phyloP scores from a whole-genome alignment of 2,329 filamentous ascomycete genomes.

The Lecanicillium sp. region DNA sequence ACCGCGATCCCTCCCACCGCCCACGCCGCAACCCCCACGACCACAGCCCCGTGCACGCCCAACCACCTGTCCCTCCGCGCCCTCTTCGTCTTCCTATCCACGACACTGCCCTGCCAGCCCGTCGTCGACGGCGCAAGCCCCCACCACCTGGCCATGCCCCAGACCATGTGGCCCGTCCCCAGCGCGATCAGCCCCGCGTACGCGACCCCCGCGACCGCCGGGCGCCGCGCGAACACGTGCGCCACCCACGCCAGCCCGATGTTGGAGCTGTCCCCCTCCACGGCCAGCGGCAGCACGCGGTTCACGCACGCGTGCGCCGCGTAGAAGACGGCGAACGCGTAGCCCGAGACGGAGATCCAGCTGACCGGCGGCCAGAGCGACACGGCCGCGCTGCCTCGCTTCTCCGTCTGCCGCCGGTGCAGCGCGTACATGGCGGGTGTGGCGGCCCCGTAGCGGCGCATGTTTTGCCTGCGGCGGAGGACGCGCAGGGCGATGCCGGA shows the following conservation, averaged over 20 bases:
- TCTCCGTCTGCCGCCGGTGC: slow-evolving; percentile 26
- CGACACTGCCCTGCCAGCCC: slow-evolving; percentile 38
- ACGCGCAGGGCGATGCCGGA: slow-evolving; percentile 74
- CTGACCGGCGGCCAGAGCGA: slow-evolving; percentile 65
- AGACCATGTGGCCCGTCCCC: slow-evolving; percentile 72
- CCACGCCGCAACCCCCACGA: slow-evolving; percentile 62
- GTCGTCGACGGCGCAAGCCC: slow-evolving; percentile 53
- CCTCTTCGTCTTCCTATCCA: slow-evolving; percentile 46
- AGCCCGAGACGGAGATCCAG: slow-evolving; percentile 67
- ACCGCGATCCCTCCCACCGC: slow-evolving; percentile 74
- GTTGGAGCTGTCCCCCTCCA: slow-evolving; percentile 81
- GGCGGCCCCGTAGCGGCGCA: slow-evolving; percentile 68
- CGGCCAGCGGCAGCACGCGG: slow-evolving; percentile 64
- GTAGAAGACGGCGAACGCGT: slow-evolving; percentile 59
- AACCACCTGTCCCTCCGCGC: slow-evolving; percentile 63
- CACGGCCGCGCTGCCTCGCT: slow-evolving; percentile 22
- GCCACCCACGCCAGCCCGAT: slow-evolving; percentile 77
- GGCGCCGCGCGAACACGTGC: slow-evolving; percentile 75
- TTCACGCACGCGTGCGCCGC: slow-evolving; percentile 70
- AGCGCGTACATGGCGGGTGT: slow-evolving; percentile 45
- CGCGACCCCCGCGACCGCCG: slow-evolving; percentile 57
- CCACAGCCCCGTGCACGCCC: slow-evolving; percentile 59
- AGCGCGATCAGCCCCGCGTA: slow-evolving; percentile 63
- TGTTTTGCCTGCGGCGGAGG: slow-evolving; percentile 64
- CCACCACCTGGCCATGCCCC: slow-evolving; percentile 81